Percentiles rank a stretch among this genome's conserved stretches.
These are phyloP conservation scores for Neonectria coccinea DNA, from an alignment of 2,329 filamentous ascomycete species.

Conservation along the genomic window DNA sequence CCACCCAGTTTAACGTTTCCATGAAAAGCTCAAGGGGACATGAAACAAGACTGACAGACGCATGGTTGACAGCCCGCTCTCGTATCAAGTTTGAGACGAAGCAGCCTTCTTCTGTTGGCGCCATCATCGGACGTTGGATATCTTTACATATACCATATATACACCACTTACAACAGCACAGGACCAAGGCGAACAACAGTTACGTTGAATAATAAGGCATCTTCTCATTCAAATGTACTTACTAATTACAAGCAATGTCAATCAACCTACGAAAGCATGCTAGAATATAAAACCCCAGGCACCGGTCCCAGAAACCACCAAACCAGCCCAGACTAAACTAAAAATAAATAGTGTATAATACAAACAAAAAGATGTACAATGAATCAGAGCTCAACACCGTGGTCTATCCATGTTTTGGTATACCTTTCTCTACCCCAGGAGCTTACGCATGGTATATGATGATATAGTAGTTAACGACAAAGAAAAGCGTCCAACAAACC, in stretches of 20 bases:
- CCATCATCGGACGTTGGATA: neutral
- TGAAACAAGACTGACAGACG: neutral
- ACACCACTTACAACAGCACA: neutral
- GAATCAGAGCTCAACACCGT: slow-evolving; percentile 38
- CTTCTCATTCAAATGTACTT: neutral
- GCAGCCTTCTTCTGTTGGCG: no score
- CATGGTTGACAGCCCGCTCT: neutral
- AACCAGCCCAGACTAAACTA: slow-evolving; percentile 5
- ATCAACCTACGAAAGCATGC: neutral
- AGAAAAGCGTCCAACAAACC: slow-evolving; percentile 27
- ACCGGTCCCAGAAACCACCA: neutral
- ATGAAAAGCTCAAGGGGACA: no score
- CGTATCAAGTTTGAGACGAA: neutral
- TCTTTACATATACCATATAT: neutral
- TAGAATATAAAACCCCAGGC: neutral
- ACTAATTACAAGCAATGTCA: neutral
- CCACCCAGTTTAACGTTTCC: no score
- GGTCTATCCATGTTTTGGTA: slow-evolving; percentile 48
- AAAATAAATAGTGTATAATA: slow-evolving; percentile 17
- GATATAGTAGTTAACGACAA: slow-evolving; percentile 33
- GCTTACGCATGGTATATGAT: slow-evolving; percentile 44
- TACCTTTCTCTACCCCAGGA: slow-evolving; percentile 46
- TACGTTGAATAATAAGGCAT: neutral
- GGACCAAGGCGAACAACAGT: neutral
- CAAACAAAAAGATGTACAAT: slow-evolving; percentile 27